phyloP scores from a whole-genome alignment of 805 yeast species.

The Wickerhamomyces subpelliculosus region DNA sequence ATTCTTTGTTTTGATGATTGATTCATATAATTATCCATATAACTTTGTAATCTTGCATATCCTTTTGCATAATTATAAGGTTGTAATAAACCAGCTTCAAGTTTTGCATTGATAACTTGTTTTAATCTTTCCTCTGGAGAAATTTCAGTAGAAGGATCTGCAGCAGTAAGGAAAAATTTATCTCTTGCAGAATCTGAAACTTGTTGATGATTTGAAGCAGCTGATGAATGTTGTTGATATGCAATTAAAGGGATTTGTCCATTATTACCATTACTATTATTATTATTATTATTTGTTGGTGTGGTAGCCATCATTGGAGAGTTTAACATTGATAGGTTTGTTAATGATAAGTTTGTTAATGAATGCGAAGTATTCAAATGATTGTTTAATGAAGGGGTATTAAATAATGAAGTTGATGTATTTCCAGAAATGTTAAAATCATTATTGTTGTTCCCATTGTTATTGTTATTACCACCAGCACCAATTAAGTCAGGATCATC shows the following conservation, averaged over 20 bases:
- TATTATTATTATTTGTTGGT: slow-evolving; percentile 5
- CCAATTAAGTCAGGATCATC: slow-evolving; percentile 74
- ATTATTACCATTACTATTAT: slow-evolving; percentile 6
- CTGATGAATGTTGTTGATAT: slow-evolving; percentile 6
- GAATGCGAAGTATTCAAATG: slow-evolving; percentile 18
- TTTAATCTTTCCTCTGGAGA: slow-evolving; percentile 91
- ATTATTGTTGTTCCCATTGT: background rate
- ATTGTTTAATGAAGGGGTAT: background rate
- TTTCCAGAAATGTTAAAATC: slow-evolving; percentile 2
- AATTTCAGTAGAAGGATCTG: slow-evolving; percentile 91
- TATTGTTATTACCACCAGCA: slow-evolving; percentile 20
- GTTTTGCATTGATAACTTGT: slow-evolving; percentile 88
- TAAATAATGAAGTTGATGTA: slow-evolving; percentile 3
- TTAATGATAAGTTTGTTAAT: slow-evolving; percentile 19
- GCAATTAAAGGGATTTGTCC: slow-evolving; percentile 6
- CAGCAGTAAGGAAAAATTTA: slow-evolving; percentile 91
- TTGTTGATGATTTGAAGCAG: slow-evolving; percentile 8
- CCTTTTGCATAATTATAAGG: slow-evolving; percentile 95
- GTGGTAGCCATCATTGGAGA: slow-evolving; percentile 17
- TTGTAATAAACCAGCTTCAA: slow-evolving; percentile 86
- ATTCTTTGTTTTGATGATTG: slow-evolving; percentile 77
- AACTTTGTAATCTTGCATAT: slow-evolving; percentile 79
- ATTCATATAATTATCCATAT: slow-evolving; percentile 92
- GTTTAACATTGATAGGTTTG: slow-evolving; percentile 15
- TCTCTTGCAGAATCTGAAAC: slow-evolving; percentile 73